Evolutionary conservation across 1,139 yeast species (phyloP).

Genomic region (Scheffersomyces quercinus): DNA sequence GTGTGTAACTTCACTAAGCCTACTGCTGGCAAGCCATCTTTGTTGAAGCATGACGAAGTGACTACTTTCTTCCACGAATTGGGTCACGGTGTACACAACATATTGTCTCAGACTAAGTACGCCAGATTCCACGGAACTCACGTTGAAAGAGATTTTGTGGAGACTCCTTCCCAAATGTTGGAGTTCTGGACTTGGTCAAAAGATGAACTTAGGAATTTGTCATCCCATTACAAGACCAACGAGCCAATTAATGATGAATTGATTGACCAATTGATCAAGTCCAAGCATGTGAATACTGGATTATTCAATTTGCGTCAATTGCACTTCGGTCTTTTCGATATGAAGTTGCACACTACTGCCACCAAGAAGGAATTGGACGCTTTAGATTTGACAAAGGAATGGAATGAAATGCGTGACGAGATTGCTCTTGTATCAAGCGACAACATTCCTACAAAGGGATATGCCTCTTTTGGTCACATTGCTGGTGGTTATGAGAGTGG

Average conservation of each 20-base stretch:
- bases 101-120: conserved; percentile 64
- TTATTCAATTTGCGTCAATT: conserved; percentile 70
- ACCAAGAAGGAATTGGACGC: conserved; percentile 37
- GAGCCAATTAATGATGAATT: conserved; percentile 59
- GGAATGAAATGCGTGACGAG: conserved; percentile 66
- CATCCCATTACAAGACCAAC: conserved; percentile 66
- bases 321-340: conserved; percentile 76
- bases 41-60: conserved; percentile 76
- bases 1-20: conserved; percentile 88
- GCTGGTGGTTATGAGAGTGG: conserved; percentile 87
- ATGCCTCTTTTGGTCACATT: conserved; percentile 77
- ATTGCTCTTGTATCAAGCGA: conserved; percentile 60
- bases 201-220: conserved; percentile 55
- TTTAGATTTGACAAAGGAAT: conserved; percentile 51
- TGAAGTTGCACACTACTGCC: conserved; percentile 61
- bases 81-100: conserved; percentile 85
- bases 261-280: conserved; percentile 58
- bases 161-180: conserved; percentile 86
- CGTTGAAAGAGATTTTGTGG: conserved; percentile 84
- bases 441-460: conserved; percentile 59
- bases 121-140: conserved; percentile 74
- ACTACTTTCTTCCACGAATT: conserved; percentile 86
- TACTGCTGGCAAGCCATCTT: conserved; percentile 66
- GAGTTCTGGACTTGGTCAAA: conserved; percentile 89
- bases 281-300: conserved; percentile 79